Base-by-base conservation (phyloP, 2,329 filamentous ascomycete genomes). In the Nakataea oryzae region DNA sequence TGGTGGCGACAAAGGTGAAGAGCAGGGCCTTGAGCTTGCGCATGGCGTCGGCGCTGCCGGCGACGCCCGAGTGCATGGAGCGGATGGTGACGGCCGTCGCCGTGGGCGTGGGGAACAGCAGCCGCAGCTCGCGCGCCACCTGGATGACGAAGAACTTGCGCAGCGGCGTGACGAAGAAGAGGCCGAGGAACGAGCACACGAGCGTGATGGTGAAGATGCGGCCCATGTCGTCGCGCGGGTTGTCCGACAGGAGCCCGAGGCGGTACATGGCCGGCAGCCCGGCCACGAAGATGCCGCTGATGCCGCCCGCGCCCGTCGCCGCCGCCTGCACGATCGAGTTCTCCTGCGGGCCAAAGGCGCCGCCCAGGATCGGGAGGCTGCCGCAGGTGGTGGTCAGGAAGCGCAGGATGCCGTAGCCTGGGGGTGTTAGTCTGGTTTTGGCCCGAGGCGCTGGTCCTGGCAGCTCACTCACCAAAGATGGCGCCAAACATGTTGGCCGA, bases 81-180 rank as follows among this genome's bases (percentile, higher is more conserved):
- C 83, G 79, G 63, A 87, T 86, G 1, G 83, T 83, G 73, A 86
- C 78, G 29, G 83, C 84, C 0, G 83, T 85, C 2, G 84, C 84
- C 47, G 82, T 83, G 1, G 82, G 70, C 3, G 82, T 83, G 4
- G 83, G 83, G 73, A 86, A 86, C 65, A 85, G 75, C 61, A 86
- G 75, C 63, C 76, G 78, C 61, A 85, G 73, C 71, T 86, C 82
- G 32, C 79, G 74, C 24, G 80, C 80, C 8, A 82, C 78, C 67
- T 86, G 83, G 70, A 88, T 82, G 71, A 88, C 81, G 75, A 87
- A 88, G 75, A 88, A 88, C 69, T 86, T 86, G 63, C 86, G 82
- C 26, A 86, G 77, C 9, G 84, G 84, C 0, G 83, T 85, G 59
- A 81, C 81, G 66, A 86, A 85, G 70, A 85, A 85, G 64, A 87